phyloP scores from a whole-genome alignment of 2,329 filamentous ascomycete species.

The Penicillium sp. region DNA sequence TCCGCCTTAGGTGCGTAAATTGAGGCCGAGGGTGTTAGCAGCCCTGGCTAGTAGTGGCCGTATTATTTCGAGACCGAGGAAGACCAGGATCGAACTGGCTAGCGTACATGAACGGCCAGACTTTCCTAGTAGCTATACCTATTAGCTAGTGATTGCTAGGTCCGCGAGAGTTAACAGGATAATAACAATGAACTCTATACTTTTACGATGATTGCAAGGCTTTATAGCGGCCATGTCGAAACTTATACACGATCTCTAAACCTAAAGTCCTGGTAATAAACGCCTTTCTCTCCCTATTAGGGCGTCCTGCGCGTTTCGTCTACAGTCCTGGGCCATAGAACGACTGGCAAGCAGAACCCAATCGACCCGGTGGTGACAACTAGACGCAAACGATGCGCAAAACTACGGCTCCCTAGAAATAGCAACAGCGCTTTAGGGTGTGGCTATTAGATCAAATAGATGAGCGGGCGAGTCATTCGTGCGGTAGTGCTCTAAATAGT shows the following conservation, averaged over 20 bases:
- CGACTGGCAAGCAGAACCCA: constrained; percentile 19
- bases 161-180: not conserved
- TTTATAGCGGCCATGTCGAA: constrained; percentile 5
- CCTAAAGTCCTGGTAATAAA: not conserved
- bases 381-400: constrained; percentile 8
- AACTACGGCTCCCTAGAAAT: constrained; percentile 11
- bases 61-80: constrained; percentile 7
- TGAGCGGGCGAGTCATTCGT: constrained; percentile 7
- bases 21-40: too few species aligned
- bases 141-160: not conserved
- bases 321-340: constrained; percentile 9
- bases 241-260: constrained; percentile 9
- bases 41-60: not conserved
- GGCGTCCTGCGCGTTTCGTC: constrained; percentile 7
- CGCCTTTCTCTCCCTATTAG: constrained; percentile 4
- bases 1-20: not conserved
- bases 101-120: not conserved
- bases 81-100: constrained; percentile 4
- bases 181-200: not conserved
- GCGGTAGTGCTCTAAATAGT: not conserved
- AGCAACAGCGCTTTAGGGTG: constrained; percentile 14
- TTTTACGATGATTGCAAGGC: constrained; percentile 3
- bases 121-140: not conserved
- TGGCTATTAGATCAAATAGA: constrained; percentile 5
- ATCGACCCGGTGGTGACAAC: constrained; percentile 5